Evolutionary conservation across 2,329 filamentous ascomycete genomes (phyloP), one percentile per base, ranked within the genome.

Genomic region (Calonectria hongkongensis): DNA sequence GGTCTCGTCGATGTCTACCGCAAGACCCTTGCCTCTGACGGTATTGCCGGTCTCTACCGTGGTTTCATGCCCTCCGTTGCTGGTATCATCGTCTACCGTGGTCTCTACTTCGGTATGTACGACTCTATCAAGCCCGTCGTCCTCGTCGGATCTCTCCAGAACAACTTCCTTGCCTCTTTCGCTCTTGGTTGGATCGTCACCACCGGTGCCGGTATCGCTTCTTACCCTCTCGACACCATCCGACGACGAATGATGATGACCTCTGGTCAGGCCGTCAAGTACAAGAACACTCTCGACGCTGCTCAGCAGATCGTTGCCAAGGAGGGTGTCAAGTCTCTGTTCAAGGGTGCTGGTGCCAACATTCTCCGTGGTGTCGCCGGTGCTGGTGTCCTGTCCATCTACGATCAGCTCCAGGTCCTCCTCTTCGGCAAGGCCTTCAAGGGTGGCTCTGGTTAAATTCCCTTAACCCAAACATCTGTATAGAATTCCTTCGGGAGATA

Each of bases 181-280:
- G 85, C 92, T 86, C 97, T 99, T 89, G 97, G 97, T 87, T 99
- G 97, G 97, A 90, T 91, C 89, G 97, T 99, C 92, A 99, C 97
- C 91, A 99, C 97, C 87, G 97, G 94, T 97, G 97, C 97, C 89
- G 97, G 97, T 98, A 98, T 99, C 88, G 97, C 97, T 90, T 98
- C 97, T 85, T 99, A 99, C 92, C 97, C 97, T 91, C 95, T 99
- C 86, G 97, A 99, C 90, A 99, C 97, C 86, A 95, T 99, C 92
- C 97, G 97, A 93, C 96, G 97, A 93, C 97, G 97, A 91, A 99
- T 99, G 97, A 99, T 99, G 97, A 99, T 99, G 97, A 99, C 97
- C 84, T 93, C 90, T 79, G 91, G 92, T 89, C 90, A 97, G 95
- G 97, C 97, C 91, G 97, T 99, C 93, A 99, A 99, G 95, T 99